phyloP scores from a whole-genome alignment of 441 rosid genomes.

The Jatropha multifida region DNA sequence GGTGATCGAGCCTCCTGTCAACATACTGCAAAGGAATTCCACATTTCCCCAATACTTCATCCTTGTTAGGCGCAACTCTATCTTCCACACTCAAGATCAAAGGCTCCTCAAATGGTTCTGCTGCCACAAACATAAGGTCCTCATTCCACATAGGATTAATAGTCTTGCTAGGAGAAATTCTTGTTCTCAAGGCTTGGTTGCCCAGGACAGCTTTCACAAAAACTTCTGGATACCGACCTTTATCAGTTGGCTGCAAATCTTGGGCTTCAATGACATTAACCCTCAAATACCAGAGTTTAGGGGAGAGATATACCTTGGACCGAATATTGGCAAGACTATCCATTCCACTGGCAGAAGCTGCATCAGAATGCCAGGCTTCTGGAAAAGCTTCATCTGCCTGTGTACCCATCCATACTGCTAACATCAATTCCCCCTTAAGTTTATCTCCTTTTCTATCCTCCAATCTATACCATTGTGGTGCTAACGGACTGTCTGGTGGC shows the following conservation, averaged over 20 bases:
- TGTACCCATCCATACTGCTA: slow-evolving; percentile 99
- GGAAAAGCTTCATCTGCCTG: slow-evolving; percentile 99
- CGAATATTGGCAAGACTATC: slow-evolving; percentile 84
- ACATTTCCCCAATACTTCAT: slow-evolving; percentile 75
- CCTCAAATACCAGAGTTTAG: slow-evolving; percentile 93
- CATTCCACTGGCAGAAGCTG: slow-evolving; percentile 73
- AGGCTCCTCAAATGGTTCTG: slow-evolving; percentile 92
- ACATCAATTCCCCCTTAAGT: slow-evolving; percentile 81
- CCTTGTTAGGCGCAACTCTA: slow-evolving; percentile 84
- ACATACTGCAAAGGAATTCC: slow-evolving; percentile 51
- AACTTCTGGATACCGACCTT: slow-evolving; percentile 77
- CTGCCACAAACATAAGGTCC: slow-evolving; percentile 93
- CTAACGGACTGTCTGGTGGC: slow-evolving; percentile 96
- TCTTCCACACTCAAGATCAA: slow-evolving; percentile 83
- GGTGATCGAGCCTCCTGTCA: slow-evolving; percentile 81
- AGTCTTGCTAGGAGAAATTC: slow-evolving; percentile 57
- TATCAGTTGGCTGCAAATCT: slow-evolving; percentile 70
- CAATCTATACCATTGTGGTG: slow-evolving; percentile 94
- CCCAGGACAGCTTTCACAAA: slow-evolving; percentile 75
- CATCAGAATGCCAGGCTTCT: slow-evolving; percentile 99
- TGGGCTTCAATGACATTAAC: slow-evolving; percentile 97
- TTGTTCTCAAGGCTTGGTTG: slow-evolving; percentile 63
- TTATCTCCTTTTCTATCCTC: slow-evolving; percentile 76
- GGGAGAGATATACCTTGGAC: slow-evolving; percentile 93
- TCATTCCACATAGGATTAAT: slow-evolving; percentile 94